Evolutionary conservation across 176 grass and related monocot genomes (phyloP), one percentile per base, ranked within the genome.

Genomic region (Canna indica): DNA sequence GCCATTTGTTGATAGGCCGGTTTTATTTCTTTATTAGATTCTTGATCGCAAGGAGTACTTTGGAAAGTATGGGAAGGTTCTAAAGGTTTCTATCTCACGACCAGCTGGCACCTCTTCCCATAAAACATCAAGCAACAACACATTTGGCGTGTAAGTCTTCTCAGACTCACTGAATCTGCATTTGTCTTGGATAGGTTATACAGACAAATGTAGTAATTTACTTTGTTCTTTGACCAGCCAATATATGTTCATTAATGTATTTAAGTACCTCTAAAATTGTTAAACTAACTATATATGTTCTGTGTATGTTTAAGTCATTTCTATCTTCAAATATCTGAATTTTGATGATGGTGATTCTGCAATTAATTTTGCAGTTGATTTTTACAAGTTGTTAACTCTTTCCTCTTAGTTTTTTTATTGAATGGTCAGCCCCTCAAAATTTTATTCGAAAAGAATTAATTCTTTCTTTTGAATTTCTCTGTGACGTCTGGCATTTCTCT

Each of bases 1-100:
- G 32, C 1, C 6, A 11, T 36, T 65, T 65, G 3, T 54, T 78
- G 35, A 50, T 41, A 77, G 27, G 28, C 71, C n/a, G 13, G 5
- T 6, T 3, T 13, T 66, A 5, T 41, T 29, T 38, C 18, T 66
- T 36, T 39, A 29, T 36, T 75, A 99, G 95, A 71, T 90, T 77
- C 90, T 99, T 60, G 90, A 99, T 72, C 90, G 80, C 38, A 90
- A 83, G 79, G 95, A 99, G 77, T 99, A 94, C 83, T 99, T 99
- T 88, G 95, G 95, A 64, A 86, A 99, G 68, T 99, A 99, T 74
- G 90, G 95, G 36, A 99, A 88, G 59, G 86, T 94, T 81, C 57
- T 99, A 76, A 99, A 99, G 73, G 95, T 99, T 61, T 99, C 95
- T 63, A 82, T 99, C 81, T 94, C 95, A 64, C 87, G 87, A 65